Evolutionary conservation across 2,329 filamentous ascomycete genomes (phyloP).

Genomic region (Trichophyton verrucosum): DNA sequence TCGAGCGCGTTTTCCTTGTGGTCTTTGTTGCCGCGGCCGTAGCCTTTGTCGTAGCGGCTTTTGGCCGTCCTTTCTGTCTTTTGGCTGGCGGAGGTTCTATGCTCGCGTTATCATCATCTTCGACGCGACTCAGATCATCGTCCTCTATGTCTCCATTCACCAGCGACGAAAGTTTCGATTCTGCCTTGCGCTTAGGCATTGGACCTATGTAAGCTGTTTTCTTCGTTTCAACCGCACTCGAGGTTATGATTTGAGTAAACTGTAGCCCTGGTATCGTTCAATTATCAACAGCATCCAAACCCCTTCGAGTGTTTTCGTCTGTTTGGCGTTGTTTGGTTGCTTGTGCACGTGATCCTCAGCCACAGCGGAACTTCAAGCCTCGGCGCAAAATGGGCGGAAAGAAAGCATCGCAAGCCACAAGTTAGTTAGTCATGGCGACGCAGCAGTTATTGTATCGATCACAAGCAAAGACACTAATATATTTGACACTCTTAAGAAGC

Average conservation of each 20-base stretch:
- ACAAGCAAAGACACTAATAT: background rate
- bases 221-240: background rate
- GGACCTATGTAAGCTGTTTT: background rate
- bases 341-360: constrained; percentile 10
- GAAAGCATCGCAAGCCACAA: background rate
- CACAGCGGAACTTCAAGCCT: background rate
- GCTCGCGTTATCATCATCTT: constrained; percentile 18
- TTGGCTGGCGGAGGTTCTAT: constrained; percentile 27
- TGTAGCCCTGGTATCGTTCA: background rate
- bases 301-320: background rate
- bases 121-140: constrained; percentile 19
- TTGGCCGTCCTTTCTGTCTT: constrained; percentile 27
- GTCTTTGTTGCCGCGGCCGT: constrained; percentile 26
- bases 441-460: too few species aligned
- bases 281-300: background rate
- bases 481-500: background rate
- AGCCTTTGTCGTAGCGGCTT: constrained; percentile 34
- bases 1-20: constrained; percentile 21
- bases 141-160: constrained; percentile 38
- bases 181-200: constrained; percentile 33
- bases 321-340: background rate
- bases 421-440: background rate
- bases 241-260: background rate
- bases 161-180: constrained; percentile 34
- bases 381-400: background rate